Percentiles rank a stretch among this genome's conserved stretches.
phyloP scores from a whole-genome alignment of 2,329 filamentous ascomycete species.

The Paracoccidioides lutzii region DNA sequence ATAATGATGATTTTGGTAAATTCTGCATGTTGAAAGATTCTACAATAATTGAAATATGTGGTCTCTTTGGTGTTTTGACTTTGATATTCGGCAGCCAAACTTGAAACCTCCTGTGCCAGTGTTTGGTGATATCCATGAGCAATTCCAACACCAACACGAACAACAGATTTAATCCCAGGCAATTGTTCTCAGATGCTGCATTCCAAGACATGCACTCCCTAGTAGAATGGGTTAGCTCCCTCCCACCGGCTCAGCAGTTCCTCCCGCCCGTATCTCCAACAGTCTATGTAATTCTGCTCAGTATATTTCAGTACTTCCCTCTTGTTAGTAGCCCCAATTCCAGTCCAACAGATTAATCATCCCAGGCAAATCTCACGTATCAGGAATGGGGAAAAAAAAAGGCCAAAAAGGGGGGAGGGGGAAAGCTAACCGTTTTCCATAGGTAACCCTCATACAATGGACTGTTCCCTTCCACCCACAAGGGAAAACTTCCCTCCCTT shows the following conservation, averaged over 20 bases:
- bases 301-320: slow-evolving; percentile 32
- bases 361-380: neutral
- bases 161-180: neutral
- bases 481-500: slow-evolving; percentile 68
- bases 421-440: neutral
- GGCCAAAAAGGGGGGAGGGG: neutral
- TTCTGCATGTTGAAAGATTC: no score
- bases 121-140: no score
- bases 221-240: slow-evolving; percentile 16
- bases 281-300: slow-evolving; percentile 24
- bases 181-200: neutral
- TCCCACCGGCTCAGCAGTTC: slow-evolving; percentile 19
- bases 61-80: no score
- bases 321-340: slow-evolving; percentile 26
- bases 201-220: slow-evolving; percentile 10
- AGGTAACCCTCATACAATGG: slow-evolving; percentile 68
- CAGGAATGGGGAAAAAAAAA: neutral
- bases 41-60: no score
- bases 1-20: no score
- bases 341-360: neutral
- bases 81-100: no score
- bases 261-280: slow-evolving; percentile 26
- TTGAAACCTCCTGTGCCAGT: no score
- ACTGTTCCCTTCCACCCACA: slow-evolving; percentile 69
- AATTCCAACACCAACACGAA: neutral